Base-by-base conservation (phyloP, 352 stramenopile species). In the Phytophthora idaei region DNA sequence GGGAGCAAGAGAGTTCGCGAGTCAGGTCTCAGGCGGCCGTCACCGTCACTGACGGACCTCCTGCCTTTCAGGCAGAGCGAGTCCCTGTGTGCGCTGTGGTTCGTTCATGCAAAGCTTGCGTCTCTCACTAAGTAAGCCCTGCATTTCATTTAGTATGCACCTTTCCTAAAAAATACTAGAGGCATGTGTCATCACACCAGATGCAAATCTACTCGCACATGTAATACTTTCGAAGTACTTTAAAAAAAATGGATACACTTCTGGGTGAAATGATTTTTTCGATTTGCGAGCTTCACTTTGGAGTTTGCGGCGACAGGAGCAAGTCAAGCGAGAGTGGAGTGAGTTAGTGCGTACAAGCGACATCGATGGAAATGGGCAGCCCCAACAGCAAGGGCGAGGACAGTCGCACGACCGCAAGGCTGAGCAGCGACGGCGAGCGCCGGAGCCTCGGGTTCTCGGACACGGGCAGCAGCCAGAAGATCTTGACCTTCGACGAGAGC, bases 321-420 rank as follows among this genome's bases (percentile, higher is more conserved):
- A 7, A 56, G 32, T 42, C 32, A 25, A 37, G 41, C 14, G 45
- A 32, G 44, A 54, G 42, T 42, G 29, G 21, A 53, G 48, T 51
- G 32, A 8, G 39, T 46, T 15, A 46, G 39, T 46, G 39, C 15
- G 39, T 25, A 42, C 36, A 15, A 42, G 36, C 36, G 11, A 14
- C 14, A 45, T 58, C 29, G 15, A 71, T 53, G 57, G 34, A 46
- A 41, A 66, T 61, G 56, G 42, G 52, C 12, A 72, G 39, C 48
- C 57, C 64, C 45, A 72, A 56, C 48, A 67, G 52, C 52, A 72
- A 57, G 39, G 53, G 64, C 46, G 57, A 62, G 3, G 45, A 25
- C 37, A 17, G 36, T 5, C 34, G 37, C 49, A 69, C 46, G 42
- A 57, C 54, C 42, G 34, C 63, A 21, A 41, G 49, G 8, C 41